A percentile compares a stretch with the other conserved stretches of the same genome.
phyloP scores from a whole-genome alignment of 2,329 filamentous ascomycete species.

The Fusarium sp. region DNA sequence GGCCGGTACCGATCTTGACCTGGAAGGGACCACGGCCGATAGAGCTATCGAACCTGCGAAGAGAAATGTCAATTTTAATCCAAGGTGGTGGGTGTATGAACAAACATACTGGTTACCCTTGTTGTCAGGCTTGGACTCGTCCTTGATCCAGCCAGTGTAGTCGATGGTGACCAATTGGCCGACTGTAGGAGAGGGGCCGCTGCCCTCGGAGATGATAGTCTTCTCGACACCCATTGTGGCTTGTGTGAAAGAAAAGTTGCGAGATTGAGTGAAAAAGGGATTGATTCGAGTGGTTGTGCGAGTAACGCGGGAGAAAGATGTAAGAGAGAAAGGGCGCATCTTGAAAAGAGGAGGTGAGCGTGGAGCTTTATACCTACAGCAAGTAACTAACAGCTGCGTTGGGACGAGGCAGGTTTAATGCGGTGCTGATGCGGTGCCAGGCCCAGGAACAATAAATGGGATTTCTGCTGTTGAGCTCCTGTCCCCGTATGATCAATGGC shows the following conservation, averaged over 20 bases:
- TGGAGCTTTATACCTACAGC: constrained; percentile 37
- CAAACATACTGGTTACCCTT: constrained; percentile 79
- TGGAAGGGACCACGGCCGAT: constrained; percentile 81
- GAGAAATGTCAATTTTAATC: constrained; percentile 19
- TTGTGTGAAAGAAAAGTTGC: constrained; percentile 40
- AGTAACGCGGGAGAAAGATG: constrained; percentile 36
- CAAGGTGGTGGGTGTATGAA: not conserved
- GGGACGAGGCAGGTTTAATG: constrained; percentile 12
- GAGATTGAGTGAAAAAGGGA: constrained; percentile 33
- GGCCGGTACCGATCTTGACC: constrained; percentile 82
- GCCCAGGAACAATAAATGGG: constrained; percentile 17
- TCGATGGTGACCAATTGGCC: constrained; percentile 86
- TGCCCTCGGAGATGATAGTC: constrained; percentile 71
- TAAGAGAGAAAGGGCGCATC: constrained; percentile 40
- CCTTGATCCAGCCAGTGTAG: constrained; percentile 90
- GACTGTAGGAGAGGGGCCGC: constrained; percentile 68
- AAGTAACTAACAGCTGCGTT: constrained; percentile 14
- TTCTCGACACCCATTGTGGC: constrained; percentile 79
- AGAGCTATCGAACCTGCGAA: constrained; percentile 86
- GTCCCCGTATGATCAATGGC: constrained; percentile 33
- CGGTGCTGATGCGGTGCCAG: constrained; percentile 29
- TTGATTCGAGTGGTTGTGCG: constrained; percentile 36
- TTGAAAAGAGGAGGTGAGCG: constrained; percentile 27
- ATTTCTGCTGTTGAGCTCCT: constrained; percentile 38
- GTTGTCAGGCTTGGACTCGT: constrained; percentile 68